phyloP scores from a whole-genome alignment of 371 early-diverging fungal species.

The Batkoa obscura region DNA sequence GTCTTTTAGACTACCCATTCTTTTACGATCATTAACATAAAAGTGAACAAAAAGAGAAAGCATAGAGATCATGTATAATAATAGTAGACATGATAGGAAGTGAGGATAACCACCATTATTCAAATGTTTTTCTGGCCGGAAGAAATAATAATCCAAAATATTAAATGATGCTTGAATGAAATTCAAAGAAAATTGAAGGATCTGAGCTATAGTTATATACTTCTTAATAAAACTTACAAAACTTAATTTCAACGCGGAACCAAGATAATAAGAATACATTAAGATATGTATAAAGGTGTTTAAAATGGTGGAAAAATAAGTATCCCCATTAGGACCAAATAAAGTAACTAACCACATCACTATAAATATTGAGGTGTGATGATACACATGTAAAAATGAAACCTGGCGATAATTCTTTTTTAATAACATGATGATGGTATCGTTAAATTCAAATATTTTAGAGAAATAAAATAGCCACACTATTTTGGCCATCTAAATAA shows the following conservation, averaged over 20 bases:
- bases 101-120: slow-evolving; percentile 18
- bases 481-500: slow-evolving; percentile 26
- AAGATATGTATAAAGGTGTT: slow-evolving; percentile 41
- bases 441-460: slow-evolving; percentile 36
- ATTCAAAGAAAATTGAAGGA: slow-evolving; percentile 37
- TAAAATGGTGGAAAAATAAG: slow-evolving; percentile 32
- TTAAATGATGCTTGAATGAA: slow-evolving; percentile 28
- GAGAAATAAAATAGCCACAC: slow-evolving; percentile 34
- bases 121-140: slow-evolving; percentile 9
- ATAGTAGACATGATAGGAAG: slow-evolving; percentile 22
- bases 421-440: slow-evolving; percentile 40
- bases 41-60: slow-evolving; percentile 37
- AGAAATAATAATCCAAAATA: slow-evolving; percentile 14
- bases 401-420: slow-evolving; percentile 43
- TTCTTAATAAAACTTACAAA: slow-evolving; percentile 27
- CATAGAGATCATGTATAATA: slow-evolving; percentile 43
- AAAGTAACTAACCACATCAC: slow-evolving; percentile 36
- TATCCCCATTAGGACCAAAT: slow-evolving; percentile 34
- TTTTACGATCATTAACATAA: slow-evolving; percentile 14
- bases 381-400: slow-evolving; percentile 43
- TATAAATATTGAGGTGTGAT: slow-evolving; percentile 34
- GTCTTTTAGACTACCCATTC: too few species aligned
- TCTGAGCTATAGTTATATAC: slow-evolving; percentile 34
- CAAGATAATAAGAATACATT: slow-evolving; percentile 40
- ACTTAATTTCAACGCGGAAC: slow-evolving; percentile 16